These are phyloP conservation scores for Sisymbrium irio DNA, from an alignment of 345 rosid species.

Conservation along the genomic window DNA sequence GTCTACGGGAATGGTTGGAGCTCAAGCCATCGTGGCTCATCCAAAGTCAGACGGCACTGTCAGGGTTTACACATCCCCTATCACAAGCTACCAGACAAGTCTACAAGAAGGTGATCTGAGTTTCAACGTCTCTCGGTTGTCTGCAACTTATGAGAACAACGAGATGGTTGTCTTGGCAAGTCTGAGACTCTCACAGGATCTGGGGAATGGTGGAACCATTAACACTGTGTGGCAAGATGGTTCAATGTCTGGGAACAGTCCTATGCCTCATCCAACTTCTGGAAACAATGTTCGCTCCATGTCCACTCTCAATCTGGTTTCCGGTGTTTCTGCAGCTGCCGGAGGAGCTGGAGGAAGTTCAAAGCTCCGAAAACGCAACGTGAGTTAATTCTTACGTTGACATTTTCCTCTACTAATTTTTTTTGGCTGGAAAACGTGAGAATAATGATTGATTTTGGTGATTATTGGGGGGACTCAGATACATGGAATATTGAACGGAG, in stretches of 20 bases:
- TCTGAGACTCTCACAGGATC: conserved; percentile 36
- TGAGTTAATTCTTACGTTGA: conserved; percentile 46
- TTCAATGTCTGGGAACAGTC: conserved; percentile 45
- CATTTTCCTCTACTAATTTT: conserved; percentile 38
- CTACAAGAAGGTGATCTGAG: conserved; percentile 57
- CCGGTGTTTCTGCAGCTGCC: conserved; percentile 48
- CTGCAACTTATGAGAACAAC: conserved; percentile 49
- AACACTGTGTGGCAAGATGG: conserved; percentile 94
- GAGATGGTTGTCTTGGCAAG: conserved; percentile 77
- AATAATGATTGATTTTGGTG: conserved; percentile 8
- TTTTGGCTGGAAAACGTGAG: conserved; percentile 20
- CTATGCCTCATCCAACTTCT: conserved; percentile 42
- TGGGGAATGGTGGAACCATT: conserved; percentile 37
- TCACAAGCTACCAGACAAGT: conserved; percentile 48
- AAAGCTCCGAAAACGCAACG: conserved; percentile 50
- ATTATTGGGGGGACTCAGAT: conserved; percentile 42
- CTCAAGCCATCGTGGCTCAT: conserved; percentile 81
- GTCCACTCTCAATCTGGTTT: conserved; percentile 60
- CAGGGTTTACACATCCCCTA: conserved; percentile 65
- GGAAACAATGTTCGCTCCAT: conserved; percentile 58
- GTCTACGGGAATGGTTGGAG: conserved; percentile 62
- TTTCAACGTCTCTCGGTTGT: conserved; percentile 56
- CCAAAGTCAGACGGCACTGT: conserved; percentile 54
- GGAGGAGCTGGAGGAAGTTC: conserved; percentile 43
- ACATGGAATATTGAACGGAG: conserved; percentile 77